phyloP scores from a whole-genome alignment of 805 yeast species.

The Novakomyces olei region DNA sequence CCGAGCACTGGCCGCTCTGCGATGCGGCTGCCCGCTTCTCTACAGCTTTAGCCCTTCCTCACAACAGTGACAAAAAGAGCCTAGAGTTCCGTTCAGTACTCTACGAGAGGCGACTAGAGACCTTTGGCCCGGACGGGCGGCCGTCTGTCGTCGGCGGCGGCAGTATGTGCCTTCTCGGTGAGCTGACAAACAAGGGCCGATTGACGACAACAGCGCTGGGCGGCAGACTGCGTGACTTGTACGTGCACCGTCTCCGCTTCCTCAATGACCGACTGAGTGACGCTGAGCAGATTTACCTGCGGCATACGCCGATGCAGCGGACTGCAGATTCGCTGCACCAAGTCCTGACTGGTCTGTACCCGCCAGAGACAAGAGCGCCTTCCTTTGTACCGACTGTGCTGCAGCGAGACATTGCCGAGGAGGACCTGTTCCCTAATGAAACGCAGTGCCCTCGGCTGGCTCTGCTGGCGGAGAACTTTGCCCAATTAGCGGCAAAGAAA shows the following conservation, averaged over 20 bases:
- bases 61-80: too few relatives aligned
- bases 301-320: constrained; percentile 9
- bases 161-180: constrained; percentile 3
- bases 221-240: constrained; percentile 8
- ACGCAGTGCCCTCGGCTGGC: constrained; percentile 7
- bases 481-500: constrained; percentile 6
- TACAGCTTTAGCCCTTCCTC: not conserved
- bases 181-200: constrained; percentile 10
- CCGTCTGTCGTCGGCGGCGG: not conserved
- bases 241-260: constrained; percentile 8
- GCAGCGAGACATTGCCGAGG: constrained; percentile 10
- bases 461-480: constrained; percentile 8
- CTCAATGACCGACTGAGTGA: constrained; percentile 6
- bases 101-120: not conserved
- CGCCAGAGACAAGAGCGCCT: constrained; percentile 5
- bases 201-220: constrained; percentile 8
- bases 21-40: constrained; percentile 1
- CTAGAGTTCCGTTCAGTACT: constrained; percentile 1
- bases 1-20: constrained; percentile 4
- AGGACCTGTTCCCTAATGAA: constrained; percentile 9
- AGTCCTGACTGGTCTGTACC: constrained; percentile 10
- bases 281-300: constrained; percentile 7
- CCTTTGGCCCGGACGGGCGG: not conserved
- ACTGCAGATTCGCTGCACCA: constrained; percentile 10
- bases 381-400: constrained; percentile 6